phyloP scores from a whole-genome alignment of 306 rosid genomes.

The Malus orientalis region DNA sequence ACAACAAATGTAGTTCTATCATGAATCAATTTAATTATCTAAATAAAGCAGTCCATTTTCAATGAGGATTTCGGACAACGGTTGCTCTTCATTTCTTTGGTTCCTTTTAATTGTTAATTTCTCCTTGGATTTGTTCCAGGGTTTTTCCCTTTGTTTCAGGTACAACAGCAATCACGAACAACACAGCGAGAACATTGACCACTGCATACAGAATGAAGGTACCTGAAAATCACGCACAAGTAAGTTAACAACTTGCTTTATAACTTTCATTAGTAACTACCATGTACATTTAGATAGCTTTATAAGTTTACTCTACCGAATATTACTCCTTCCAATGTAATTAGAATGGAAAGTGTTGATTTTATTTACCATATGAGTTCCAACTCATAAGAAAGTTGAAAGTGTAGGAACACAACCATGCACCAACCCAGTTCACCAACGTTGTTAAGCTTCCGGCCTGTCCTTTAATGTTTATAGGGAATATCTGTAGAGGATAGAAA shows the following conservation, averaged over 20 bases:
- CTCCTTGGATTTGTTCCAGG: constrained; percentile 82
- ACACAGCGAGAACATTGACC: constrained; percentile 54
- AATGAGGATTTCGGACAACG: not conserved
- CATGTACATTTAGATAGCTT: not conserved
- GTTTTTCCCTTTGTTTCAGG: constrained; percentile 93
- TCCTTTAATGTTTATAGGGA: constrained; percentile 84
- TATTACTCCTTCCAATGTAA: not conserved
- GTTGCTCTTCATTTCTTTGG: not conserved
- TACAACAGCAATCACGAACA: constrained; percentile 52
- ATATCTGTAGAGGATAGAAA: constrained; percentile 44
- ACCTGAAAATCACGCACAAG: constrained; percentile 44
- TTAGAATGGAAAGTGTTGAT: not conserved
- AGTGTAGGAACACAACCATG: constrained; percentile 81
- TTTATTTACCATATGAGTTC: constrained; percentile 70
- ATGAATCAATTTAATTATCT: not conserved
- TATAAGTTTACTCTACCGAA: not conserved
- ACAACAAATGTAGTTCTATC: not conserved
- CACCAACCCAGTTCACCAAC: constrained; percentile 86
- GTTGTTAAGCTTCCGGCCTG: constrained; percentile 82
- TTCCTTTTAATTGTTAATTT: constrained; percentile 41
- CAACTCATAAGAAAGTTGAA: constrained; percentile 79
- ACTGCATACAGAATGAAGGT: constrained; percentile 71
- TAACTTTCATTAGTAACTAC: not conserved
- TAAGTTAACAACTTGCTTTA: not conserved
- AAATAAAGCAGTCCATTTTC: not conserved